Evolutionary conservation across 805 yeast species (phyloP), one percentile per base, ranked within the genome.

Genomic region (Wickerhamomyces mucosus): DNA sequence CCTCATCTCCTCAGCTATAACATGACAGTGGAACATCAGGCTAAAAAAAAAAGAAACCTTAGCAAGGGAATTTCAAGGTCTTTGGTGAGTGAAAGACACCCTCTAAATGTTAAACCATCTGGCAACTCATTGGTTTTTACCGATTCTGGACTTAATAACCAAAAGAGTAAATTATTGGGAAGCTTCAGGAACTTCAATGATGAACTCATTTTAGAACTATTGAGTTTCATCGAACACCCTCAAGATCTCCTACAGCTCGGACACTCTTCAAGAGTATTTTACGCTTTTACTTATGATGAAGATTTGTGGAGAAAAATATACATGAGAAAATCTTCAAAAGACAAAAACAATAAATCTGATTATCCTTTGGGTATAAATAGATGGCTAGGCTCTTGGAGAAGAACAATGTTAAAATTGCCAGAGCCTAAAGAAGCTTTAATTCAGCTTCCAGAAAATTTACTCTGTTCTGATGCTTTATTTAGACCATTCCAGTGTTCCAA

Each of bases 301-400:
- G 95, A 85, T 31, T 42, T 80, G 16, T 86, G 96, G 96, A 79
- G 78, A 45, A 67, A 63, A 34, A 35, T 77, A 28, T 75, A 76
- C 46, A 56, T 67, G 21, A 53, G 42, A 12, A 35, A 40, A 17
- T 38, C 43, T 4, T n/a, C 39, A 14, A 15, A 31, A 21, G 43
- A 40, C 26, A 36, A 42, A 28, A 29, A 21, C 2, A 29, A 40
- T 18, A 29, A 39, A 10, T 26, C 51, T 26, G 41, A 46, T 6
- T 40, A 41, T 9, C 56, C 62, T 3, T 39, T 44, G 31, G 48
- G 53, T 10, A 50, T 59, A 3, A 39, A 38, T 2, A 41, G 42
- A 21, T 85, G 96, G 96, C 51, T 46, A 19, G 95, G 96, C 1
- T 69, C 85, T 3, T 86, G 96, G 96, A 67, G 88, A 42, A 58